phyloP scores from a whole-genome alignment of 106 monocot species.

The Dactylorhiza incarnata region DNA sequence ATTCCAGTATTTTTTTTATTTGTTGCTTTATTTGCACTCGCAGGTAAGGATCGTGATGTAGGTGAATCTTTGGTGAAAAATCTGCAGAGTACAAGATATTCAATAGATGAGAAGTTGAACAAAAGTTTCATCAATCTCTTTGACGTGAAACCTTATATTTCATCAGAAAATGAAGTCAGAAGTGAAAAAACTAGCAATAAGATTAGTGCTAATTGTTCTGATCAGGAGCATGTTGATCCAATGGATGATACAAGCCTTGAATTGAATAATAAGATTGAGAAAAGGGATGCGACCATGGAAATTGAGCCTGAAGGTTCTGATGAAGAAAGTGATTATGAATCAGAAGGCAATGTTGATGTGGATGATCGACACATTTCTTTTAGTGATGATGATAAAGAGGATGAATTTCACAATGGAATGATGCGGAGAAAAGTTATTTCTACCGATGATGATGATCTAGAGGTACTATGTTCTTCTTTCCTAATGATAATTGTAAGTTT shows the following conservation, averaged over 20 bases:
- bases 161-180: conserved; percentile 6
- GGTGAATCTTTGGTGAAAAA: conserved; percentile 66
- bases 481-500: background rate
- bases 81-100: conserved; percentile 78
- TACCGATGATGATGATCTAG: conserved; percentile 20
- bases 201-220: background rate
- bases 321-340: conserved; percentile 32
- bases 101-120: conserved; percentile 86
- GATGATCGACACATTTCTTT: conserved; percentile 14
- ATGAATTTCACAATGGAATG: conserved; percentile 67
- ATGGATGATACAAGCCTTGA: conserved; percentile 1
- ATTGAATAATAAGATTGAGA: conserved; percentile 13
- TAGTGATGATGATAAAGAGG: conserved; percentile 38
- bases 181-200: background rate
- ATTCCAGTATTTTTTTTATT: background rate
- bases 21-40: background rate
- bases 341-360: conserved; percentile 25
- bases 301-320: conserved; percentile 29
- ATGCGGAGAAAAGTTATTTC: conserved; percentile 79
- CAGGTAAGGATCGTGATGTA: conserved; percentile 61
- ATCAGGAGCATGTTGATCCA: conserved; percentile 11
- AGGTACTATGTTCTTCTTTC: conserved; percentile 24
- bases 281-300: conserved; percentile 10
- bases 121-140: conserved; percentile 76
- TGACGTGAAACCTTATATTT: conserved; percentile 29